Evolutionary conservation across 257 asterid species (phyloP).

Genomic region (Penstemon eatonii): DNA sequence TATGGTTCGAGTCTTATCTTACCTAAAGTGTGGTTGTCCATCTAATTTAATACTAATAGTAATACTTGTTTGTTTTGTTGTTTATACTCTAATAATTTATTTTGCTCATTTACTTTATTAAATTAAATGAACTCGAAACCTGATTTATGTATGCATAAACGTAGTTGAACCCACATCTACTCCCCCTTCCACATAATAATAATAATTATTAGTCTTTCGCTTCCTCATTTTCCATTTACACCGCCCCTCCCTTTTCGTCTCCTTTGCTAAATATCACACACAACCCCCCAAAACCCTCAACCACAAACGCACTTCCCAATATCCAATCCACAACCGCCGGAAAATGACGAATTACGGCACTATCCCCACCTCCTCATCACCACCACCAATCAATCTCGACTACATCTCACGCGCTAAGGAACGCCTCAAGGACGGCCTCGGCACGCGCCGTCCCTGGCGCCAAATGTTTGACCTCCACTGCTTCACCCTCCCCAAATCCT

Average conservation of each 20-base stretch:
- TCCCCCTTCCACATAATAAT: too few species aligned
- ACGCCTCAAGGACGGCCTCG: conserved; percentile 65
- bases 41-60: too few species aligned
- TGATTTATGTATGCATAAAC: too few species aligned
- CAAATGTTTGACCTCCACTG: conserved; percentile 52
- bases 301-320: conserved; percentile 22
- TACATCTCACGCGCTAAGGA: conserved; percentile 77
- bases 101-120: too few species aligned
- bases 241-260: conserved; percentile 13
- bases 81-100: too few species aligned
- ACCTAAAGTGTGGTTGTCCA: too few species aligned
- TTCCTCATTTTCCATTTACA: conserved; percentile 17
- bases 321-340: conserved; percentile 29
- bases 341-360: conserved; percentile 80
- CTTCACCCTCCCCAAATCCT: conserved; percentile 45
- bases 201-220: too few species aligned
- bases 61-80: too few species aligned
- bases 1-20: too few species aligned
- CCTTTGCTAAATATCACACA: too few species aligned
- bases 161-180: too few species aligned
- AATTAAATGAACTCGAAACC: too few species aligned
- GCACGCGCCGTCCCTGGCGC: conserved; percentile 76
- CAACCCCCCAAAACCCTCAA: conserved; percentile 11
- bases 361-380: conserved; percentile 72
- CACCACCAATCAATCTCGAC: conserved; percentile 48